These are phyloP conservation scores for sorghum (Sorghum bicolor) DNA, from an alignment of 176 grass and related monocot genomes.

Conservation along the genomic window DNA sequence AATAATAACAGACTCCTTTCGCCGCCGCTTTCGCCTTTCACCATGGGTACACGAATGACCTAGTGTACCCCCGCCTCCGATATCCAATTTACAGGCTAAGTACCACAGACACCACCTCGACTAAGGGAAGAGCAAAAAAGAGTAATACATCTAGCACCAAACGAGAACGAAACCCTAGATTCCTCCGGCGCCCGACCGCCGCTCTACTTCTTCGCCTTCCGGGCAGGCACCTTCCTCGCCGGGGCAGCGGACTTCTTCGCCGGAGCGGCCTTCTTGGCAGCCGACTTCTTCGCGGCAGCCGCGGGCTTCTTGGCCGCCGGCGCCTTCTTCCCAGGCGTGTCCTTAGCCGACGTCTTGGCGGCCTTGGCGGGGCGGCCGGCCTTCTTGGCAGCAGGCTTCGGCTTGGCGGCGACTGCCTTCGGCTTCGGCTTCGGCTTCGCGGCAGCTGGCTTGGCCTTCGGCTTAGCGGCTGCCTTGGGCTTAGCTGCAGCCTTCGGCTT, in stretches of 20 bases:
- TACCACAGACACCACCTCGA: not conserved
- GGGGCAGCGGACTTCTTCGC: constrained; percentile 32
- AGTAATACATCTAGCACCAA: not conserved
- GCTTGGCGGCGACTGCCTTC: not conserved
- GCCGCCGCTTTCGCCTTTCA: not conserved
- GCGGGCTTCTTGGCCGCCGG: constrained; percentile 34
- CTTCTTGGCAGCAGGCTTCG: constrained; percentile 33
- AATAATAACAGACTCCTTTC: not conserved
- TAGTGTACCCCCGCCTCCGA: not conserved
- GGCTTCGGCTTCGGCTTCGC: constrained; percentile 31
- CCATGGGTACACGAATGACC: constrained; percentile 7
- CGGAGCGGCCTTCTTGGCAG: constrained; percentile 23
- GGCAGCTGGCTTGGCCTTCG: constrained; percentile 19
- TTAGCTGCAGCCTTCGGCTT: not conserved
- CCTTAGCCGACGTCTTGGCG: constrained; percentile 51
- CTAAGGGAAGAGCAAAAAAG: not conserved
- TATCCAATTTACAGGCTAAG: constrained; percentile 58
- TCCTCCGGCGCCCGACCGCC: rapidly evolving
- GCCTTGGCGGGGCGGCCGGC: constrained; percentile 39
- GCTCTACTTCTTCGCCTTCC: constrained; percentile 77
- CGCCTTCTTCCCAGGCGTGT: constrained; percentile 35
- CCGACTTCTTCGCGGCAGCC: constrained; percentile 22
- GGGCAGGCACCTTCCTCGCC: constrained; percentile 42
- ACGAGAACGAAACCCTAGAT: not conserved
- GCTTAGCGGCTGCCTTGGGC: not conserved